Evolutionary conservation across 2,329 filamentous ascomycete genomes (phyloP), one percentile per base, ranked within the genome.

Genomic region (Clarireedia monteithiana): DNA sequence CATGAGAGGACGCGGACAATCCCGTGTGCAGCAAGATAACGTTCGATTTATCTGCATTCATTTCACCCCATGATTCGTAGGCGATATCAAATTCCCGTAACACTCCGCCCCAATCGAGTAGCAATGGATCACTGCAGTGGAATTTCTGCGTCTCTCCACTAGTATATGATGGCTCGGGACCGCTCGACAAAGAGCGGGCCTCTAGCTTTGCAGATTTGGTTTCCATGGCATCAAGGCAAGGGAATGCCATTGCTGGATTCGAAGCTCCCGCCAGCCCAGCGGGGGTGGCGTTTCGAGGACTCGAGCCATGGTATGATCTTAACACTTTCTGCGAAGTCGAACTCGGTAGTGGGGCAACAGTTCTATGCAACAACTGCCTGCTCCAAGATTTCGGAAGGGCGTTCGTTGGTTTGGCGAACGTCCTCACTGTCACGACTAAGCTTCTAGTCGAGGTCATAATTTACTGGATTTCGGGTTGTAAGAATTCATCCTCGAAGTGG

Each of bases 101-200:
- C n/a, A 91, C 81, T 53, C 94, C 94, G 59, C 94, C 94, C 89
- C 95, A 97, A 73, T 99, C 94, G 26, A 97, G 83, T 3, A 91
- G 76, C 15, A 97, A 75, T 0, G 91, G 85, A 23, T 89, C 78
- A 6, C 79, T 66, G 64, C 86, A 94, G 68, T 84, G 85, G 72
- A 88, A 96, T 30, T 75, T 80, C 62, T 88, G 80, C 51, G 94
- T 91, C n/a, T 83, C 84, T 56, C 94, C 94, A 47, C 88, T 86
- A 0, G 92, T 96, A 72, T 99, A 99, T 1, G 90, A 90, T 0
- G 94, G 94, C 68, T 99, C 94, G 1, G 92, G 92, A 0, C 92
- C 92, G 48, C 84, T 85, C 15, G 83, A 81, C 48, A 86, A 77
- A 39, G 86, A 88, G 55, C 76, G 76, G 15, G 82, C 79, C 62